Conservation (phyloP, 1,284 basidiomycete genomes). For the Sporisorium scitamineum region DNA sequence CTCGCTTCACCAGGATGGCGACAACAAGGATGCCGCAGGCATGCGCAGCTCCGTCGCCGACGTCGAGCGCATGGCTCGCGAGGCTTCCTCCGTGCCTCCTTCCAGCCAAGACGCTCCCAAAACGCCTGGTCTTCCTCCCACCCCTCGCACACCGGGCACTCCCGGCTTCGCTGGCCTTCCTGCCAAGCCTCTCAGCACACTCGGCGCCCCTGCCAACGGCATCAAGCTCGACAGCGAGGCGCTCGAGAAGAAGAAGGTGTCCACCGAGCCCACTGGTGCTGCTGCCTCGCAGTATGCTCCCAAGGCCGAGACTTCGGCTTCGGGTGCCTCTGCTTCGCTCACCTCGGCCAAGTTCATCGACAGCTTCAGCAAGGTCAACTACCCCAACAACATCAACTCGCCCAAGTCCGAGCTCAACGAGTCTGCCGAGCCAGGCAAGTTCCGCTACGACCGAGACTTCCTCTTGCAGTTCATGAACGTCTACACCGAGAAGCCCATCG, state of each 20-base stretch:
- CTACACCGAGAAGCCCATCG: conserved; percentile 93
- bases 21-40: conserved; percentile 41
- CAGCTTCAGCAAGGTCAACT: conserved; percentile 81
- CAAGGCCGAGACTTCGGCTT: conserved; percentile 48
- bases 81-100: conserved; percentile 63
- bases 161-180: conserved; percentile 65
- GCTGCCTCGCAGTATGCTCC: conserved; percentile 38
- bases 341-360: conserved; percentile 75
- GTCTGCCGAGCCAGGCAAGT: conserved; percentile 85
- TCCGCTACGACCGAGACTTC: conserved; percentile 98
- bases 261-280: conserved; percentile 27
- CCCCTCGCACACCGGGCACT: conserved; percentile 63
- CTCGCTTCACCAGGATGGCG: conserved; percentile 34
- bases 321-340: conserved; percentile 53
- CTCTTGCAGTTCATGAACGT: conserved; percentile 95
- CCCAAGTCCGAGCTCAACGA: conserved; percentile 87
- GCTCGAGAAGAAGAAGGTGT: conserved; percentile 59
- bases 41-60: conserved; percentile 59
- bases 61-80: conserved; percentile 63
- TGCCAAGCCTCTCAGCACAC: conserved; percentile 61
- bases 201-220: conserved; percentile 44
- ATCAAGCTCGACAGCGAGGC: conserved; percentile 64
- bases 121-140: conserved; percentile 53
- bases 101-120: conserved; percentile 58
- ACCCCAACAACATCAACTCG: conserved; percentile 86